Evolutionary conservation across 306 rosid genomes (phyloP).

Genomic region (Lotus japonicus): DNA sequence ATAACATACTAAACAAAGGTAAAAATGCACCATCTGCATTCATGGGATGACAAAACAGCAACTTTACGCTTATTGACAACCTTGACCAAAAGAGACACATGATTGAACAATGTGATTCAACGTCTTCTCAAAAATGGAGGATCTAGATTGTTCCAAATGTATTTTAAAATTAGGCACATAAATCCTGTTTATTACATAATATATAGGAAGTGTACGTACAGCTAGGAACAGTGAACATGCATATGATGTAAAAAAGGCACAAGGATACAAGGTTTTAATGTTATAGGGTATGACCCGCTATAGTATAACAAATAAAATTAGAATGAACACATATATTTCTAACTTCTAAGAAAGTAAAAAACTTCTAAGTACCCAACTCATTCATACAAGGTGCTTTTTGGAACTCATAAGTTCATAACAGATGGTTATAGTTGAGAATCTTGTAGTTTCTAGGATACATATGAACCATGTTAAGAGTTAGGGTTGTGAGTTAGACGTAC

Average conservation of each 20-base stretch:
- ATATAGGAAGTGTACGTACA: neutral
- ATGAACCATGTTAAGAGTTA: neutral
- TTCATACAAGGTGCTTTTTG: neutral
- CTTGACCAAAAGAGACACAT: neutral
- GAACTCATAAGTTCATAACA: neutral
- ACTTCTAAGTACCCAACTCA: neutral
- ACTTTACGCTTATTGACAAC: neutral
- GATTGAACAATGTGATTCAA: neutral
- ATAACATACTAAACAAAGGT: slow-evolving; percentile 2
- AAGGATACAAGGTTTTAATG: neutral
- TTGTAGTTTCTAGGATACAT: neutral
- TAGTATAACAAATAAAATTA: neutral
- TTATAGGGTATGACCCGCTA: neutral
- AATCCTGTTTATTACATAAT: neutral
- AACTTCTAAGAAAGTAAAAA: neutral
- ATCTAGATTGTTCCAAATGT: neutral
- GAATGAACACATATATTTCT: neutral
- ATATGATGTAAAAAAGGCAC: neutral
- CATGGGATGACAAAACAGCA: neutral
- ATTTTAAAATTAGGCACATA: slow-evolving; percentile 7
- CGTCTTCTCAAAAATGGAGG: slow-evolving; percentile 7
- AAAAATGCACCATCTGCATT: neutral
- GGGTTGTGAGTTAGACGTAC: no score
- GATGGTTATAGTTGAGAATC: neutral
- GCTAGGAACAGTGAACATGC: neutral